Evolutionary conservation across 495 filamentous ascomycete species (phyloP).

Genomic region (Talaromyces ruber): DNA sequence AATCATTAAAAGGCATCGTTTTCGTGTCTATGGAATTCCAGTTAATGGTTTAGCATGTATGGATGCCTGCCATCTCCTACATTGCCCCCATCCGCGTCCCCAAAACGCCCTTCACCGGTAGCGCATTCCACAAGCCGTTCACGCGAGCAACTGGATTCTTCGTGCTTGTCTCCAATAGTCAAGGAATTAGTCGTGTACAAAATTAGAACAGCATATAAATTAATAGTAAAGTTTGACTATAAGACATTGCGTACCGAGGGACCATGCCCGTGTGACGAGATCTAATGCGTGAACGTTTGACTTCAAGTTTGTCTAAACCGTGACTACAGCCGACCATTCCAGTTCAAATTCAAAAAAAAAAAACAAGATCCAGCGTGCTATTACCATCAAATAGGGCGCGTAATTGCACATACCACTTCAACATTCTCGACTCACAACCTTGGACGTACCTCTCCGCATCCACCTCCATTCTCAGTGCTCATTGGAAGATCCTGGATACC

Average conservation of each 20-base stretch:
- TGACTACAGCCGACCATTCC: background rate
- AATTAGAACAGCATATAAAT: too few relatives aligned
- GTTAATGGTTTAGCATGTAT: background rate
- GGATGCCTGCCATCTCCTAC: background rate
- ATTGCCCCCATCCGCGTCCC: background rate
- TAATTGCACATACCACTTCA: background rate
- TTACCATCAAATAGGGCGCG: background rate
- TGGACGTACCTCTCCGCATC: background rate
- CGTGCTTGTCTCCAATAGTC: background rate
- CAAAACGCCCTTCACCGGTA: background rate
- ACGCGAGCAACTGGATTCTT: background rate
- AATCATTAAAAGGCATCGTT: too few relatives aligned
- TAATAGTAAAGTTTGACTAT: too few relatives aligned
- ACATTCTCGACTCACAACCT: constrained; percentile 2
- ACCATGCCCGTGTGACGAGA: background rate
- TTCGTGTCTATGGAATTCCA: too few relatives aligned
- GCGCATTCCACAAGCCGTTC: background rate
- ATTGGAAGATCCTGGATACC: constrained; percentile 3
- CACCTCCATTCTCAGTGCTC: background rate
- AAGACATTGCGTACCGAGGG: too few relatives aligned
- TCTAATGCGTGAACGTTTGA: background rate
- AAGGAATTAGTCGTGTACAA: too few relatives aligned
- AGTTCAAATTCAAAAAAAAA: too few relatives aligned
- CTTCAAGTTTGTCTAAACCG: background rate
- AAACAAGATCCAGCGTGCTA: background rate